phyloP scores from a whole-genome alignment of 1,284 basidiomycete genomes.

The Lentinus polychrous region DNA sequence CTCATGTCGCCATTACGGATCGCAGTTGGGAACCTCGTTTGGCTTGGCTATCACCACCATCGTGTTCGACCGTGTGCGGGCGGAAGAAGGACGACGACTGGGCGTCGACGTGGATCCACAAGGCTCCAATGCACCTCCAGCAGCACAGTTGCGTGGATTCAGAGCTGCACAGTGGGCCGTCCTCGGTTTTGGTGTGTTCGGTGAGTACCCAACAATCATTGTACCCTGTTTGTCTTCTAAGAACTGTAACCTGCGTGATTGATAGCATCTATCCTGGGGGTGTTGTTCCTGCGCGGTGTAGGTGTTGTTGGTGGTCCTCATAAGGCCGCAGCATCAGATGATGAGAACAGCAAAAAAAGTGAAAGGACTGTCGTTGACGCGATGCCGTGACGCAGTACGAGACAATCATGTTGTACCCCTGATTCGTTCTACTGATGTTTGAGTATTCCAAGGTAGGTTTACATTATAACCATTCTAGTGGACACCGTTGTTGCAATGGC shows the following conservation, averaged over 20 bases:
- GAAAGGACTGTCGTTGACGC: neutral
- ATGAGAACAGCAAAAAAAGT: neutral
- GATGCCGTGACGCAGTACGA: neutral
- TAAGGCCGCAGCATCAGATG: neutral
- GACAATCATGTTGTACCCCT: too few relatives aligned
- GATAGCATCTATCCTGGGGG: slow-evolving; percentile 1
- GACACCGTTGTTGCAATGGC: too few relatives aligned
- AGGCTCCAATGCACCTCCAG: slow-evolving; percentile 3
- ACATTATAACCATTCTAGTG: too few relatives aligned
- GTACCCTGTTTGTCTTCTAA: neutral
- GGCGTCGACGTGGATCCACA: slow-evolving; percentile 4
- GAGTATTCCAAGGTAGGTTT: too few relatives aligned
- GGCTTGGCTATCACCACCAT: slow-evolving; percentile 6
- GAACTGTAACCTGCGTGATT: neutral
- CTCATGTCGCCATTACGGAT: neutral
- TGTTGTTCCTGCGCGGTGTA: slow-evolving; percentile 6
- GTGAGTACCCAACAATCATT: too few relatives aligned
- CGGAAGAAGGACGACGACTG: neutral
- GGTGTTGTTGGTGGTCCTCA: slow-evolving; percentile 8
- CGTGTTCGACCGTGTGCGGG: slow-evolving; percentile 7
- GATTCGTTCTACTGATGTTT: too few relatives aligned
- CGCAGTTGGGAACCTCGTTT: slow-evolving; percentile 5
- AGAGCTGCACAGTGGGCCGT: slow-evolving; percentile 4
- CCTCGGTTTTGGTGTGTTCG: slow-evolving; percentile 1
- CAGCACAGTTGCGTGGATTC: slow-evolving; percentile 5